Conservation (phyloP, 2,329 filamentous ascomycete genomes). For the Fusarium sp. region DNA sequence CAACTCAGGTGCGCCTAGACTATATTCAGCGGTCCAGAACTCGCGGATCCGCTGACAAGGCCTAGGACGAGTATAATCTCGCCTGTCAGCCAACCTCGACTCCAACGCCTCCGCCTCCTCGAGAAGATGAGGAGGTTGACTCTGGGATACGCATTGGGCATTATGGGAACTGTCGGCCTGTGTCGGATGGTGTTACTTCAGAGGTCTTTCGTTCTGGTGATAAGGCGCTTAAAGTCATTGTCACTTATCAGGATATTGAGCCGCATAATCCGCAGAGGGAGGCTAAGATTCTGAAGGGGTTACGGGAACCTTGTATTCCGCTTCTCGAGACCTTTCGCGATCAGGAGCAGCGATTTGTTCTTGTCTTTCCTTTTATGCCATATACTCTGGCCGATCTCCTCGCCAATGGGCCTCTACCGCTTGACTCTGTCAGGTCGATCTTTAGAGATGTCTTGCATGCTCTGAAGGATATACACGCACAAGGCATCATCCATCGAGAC, state of each 20-base stretch:
- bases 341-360: conserved; percentile 76
- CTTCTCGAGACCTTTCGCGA: conserved; percentile 81
- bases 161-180: conserved; percentile 65
- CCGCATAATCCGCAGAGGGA: conserved; percentile 89
- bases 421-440: conserved; percentile 54
- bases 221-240: conserved; percentile 86
- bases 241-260: conserved; percentile 76
- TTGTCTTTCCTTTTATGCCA: conserved; percentile 88
- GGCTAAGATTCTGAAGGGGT: conserved; percentile 75
- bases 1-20: conserved; percentile 64
- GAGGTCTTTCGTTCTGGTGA: conserved; percentile 78
- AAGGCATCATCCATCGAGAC: conserved; percentile 90
- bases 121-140: conserved; percentile 25
- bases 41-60: conserved; percentile 42
- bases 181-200: conserved; percentile 81
- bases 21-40: conserved; percentile 32
- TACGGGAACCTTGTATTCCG: conserved; percentile 70
- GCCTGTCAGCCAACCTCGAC: conserved; percentile 52
- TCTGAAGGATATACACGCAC: conserved; percentile 76
- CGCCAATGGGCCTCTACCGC: conserved; percentile 55
- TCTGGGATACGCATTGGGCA: conserved; percentile 63
- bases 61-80: conserved; percentile 70
- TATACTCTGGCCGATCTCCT: conserved; percentile 79
- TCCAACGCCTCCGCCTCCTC: conserved; percentile 10
- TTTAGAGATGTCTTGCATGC: conserved; percentile 78